These are phyloP conservation scores for Cladophialophora yegresii DNA, from an alignment of 2,329 filamentous ascomycete species.

Conservation along the genomic window DNA sequence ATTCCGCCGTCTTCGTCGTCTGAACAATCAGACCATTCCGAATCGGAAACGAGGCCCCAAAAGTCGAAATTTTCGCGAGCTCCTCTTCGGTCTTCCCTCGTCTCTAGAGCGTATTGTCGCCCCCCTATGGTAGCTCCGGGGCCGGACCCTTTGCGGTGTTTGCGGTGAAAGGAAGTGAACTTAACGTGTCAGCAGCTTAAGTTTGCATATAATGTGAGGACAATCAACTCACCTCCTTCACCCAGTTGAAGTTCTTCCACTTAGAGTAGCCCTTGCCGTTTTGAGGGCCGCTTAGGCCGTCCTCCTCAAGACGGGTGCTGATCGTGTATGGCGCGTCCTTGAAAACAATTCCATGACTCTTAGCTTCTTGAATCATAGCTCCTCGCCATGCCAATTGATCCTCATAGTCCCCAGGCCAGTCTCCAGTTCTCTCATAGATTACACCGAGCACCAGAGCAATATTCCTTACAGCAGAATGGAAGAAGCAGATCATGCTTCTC, in stretches of 20 bases:
- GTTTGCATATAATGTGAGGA: background rate
- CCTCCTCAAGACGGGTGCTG: background rate
- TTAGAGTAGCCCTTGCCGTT: background rate
- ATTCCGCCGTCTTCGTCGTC: background rate
- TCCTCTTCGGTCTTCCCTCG: conserved; percentile 16
- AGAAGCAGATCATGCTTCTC: conserved; percentile 11
- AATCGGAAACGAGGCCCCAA: background rate
- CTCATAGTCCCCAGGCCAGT: conserved; percentile 7
- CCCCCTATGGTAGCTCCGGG: conserved; percentile 6
- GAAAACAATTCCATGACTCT: conserved; percentile 13
- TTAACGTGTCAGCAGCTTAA: background rate
- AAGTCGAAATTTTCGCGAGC: background rate
- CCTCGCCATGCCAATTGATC: conserved; percentile 8
- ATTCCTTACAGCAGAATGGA: conserved; percentile 16
- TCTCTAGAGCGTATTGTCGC: conserved; percentile 3
- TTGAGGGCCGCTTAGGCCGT: background rate
- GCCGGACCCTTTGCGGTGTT: background rate
- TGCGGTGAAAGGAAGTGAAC: conserved; percentile 17
- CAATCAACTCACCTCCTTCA: conserved; percentile 5
- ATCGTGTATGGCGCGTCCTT: conserved; percentile 13
- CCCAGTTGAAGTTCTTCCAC: conserved; percentile 17
- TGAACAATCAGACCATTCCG: background rate
- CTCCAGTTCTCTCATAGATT: conserved; percentile 4
- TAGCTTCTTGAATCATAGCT: conserved; percentile 14
- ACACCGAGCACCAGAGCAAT: conserved; percentile 19